phyloP scores from a whole-genome alignment of 768 basidiomycete species.

The Rhodotorula diobovata region DNA sequence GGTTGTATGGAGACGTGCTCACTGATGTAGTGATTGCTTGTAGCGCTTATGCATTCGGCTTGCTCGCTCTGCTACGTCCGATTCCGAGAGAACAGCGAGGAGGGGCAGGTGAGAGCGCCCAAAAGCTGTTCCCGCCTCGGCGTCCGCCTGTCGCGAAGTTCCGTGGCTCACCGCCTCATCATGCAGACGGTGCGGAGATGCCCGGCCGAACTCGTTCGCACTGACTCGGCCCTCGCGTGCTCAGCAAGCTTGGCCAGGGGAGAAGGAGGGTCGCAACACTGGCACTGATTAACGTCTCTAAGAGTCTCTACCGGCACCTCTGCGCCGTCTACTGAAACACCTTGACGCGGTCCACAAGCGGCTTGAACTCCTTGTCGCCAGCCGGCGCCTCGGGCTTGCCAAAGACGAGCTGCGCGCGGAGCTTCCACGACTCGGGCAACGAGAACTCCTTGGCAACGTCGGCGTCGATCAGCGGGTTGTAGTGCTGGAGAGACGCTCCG shows the following conservation, averaged over 20 bases:
- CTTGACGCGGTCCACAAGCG: slow-evolving; percentile 47
- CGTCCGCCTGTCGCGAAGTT: too few relatives aligned
- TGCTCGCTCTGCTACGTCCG: too few relatives aligned
- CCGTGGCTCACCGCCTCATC: too few relatives aligned
- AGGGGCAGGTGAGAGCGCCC: too few relatives aligned
- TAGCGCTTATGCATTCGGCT: not conserved
- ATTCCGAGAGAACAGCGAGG: too few relatives aligned
- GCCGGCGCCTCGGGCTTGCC: slow-evolving; percentile 45
- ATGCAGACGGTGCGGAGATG: too few relatives aligned
- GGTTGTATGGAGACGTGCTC: not conserved
- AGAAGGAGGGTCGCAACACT: not conserved
- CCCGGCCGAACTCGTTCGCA: too few relatives aligned
- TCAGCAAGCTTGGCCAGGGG: too few relatives aligned
- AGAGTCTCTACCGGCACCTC: too few relatives aligned
- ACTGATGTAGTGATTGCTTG: not conserved
- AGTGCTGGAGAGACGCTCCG: slow-evolving; percentile 47
- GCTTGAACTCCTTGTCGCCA: slow-evolving; percentile 44
- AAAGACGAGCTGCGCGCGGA: slow-evolving; percentile 46
- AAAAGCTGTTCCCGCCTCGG: too few relatives aligned
- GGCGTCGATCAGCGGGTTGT: slow-evolving; percentile 39
- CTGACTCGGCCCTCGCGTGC: too few relatives aligned
- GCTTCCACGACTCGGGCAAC: slow-evolving; percentile 30
- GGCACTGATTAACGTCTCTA: too few relatives aligned
- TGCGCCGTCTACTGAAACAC: slow-evolving; percentile 24
- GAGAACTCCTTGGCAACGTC: slow-evolving; percentile 32